These are phyloP conservation scores for Coleophoma cylindrospora DNA, from an alignment of 2,329 filamentous ascomycete genomes.

Conservation along the genomic window DNA sequence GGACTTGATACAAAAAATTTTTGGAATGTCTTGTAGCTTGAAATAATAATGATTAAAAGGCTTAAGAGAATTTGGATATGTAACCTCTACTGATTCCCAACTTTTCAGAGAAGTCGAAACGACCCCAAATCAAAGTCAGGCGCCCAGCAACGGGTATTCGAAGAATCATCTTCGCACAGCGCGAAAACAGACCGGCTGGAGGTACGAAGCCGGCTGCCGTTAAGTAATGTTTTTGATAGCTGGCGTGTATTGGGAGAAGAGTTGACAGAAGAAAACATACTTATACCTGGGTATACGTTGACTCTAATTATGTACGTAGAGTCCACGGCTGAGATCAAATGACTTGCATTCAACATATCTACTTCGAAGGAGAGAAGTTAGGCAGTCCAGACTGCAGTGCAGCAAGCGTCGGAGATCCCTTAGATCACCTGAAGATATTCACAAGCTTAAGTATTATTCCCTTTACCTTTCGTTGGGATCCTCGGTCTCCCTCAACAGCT, in stretches of 20 bases:
- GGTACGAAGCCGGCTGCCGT: slow-evolving; percentile 1
- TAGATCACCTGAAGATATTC: too few species aligned
- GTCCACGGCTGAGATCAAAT: background rate
- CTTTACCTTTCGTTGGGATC: background rate
- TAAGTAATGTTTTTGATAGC: slow-evolving; percentile 2
- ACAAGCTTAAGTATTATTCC: too few species aligned
- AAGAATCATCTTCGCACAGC: slow-evolving; percentile 1
- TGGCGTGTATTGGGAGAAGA: background rate
- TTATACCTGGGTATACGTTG: background rate
- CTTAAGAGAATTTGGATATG: background rate
- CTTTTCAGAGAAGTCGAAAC: background rate
- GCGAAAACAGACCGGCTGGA: slow-evolving; percentile 1
- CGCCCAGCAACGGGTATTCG: slow-evolving; percentile 1
- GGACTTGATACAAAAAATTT: too few species aligned
- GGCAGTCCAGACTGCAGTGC: too few species aligned
- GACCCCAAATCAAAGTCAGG: background rate
- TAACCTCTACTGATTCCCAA: slow-evolving; percentile 1
- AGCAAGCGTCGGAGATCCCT: too few species aligned
- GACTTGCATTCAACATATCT: too few species aligned
- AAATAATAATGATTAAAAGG: too few species aligned
- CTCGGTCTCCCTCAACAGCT: slow-evolving; percentile 8
- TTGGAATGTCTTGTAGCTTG: too few species aligned
- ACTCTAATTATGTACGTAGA: background rate
- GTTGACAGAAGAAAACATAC: background rate
- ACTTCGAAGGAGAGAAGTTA: too few species aligned